Base-by-base conservation (phyloP, 257 asterid species). In the Galeopsis tetrahit region DNA sequence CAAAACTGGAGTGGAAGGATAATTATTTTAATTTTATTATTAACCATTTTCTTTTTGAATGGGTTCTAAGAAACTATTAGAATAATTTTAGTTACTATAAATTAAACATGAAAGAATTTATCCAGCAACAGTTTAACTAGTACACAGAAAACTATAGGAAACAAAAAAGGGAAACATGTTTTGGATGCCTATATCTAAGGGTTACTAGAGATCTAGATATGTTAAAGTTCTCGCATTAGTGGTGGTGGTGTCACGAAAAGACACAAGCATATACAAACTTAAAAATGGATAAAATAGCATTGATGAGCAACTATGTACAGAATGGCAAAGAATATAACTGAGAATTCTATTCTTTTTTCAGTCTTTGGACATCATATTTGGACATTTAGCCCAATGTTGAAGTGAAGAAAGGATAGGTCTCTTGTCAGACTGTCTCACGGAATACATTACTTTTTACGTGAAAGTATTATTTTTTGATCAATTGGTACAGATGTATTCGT, bases 191-290 rank as follows among this genome's bases (percentile, higher is more conserved):
- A 28, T 56, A 55, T 38, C 63, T 34, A 49, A 40, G 28, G 28
- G 28, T 21, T 21, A 21, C 28, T 21, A 21, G 28, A 21, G 28
- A 21, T 21, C 28, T 21, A 21, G 28, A 21, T 21, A 21, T 21
- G 28, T 21, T 21, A 21, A 21, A 17, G 31, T 33, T 74, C 6
- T 42, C n/a, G 40, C 32, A 43, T 33, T 56, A 43, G 49, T 65
- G 35, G 66, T 10, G 17, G 28, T 0, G 28, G 28, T 21, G 28
- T 21, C 28, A 21, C 28, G 28, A 28, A 31, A 21, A 51, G 66
- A 75, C 49, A 48, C 52, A 60, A 42, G 10, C 62, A 66, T 38
- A 9, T 28, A 60, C n/a, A 52, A 7, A 58, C n/a, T 46, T 72
- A 11, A 60, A 15, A 67, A n/a, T 31, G 2, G 48, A 38, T 67